Base-by-base conservation (phyloP, 257 asterid genomes). In the Solanum megistacrolobum region DNA sequence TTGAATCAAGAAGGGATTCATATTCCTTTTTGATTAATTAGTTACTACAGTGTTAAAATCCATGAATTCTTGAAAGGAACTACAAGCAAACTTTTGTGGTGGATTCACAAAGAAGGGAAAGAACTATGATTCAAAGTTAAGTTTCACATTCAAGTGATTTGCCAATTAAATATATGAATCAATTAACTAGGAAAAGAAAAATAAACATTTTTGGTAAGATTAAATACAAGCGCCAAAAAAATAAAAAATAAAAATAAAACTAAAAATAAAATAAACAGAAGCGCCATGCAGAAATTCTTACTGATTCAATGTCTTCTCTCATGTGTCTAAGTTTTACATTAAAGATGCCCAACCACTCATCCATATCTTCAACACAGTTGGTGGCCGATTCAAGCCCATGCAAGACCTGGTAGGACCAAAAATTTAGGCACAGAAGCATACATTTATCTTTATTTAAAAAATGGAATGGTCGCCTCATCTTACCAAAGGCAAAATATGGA, bases 291-390 rank as follows among this genome's bases (percentile, higher is more conserved):
- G 73, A 90, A 88, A 88, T 89, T 78, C 90, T 84, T 91, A 97
- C 99, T 91, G 99, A 95, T 91, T 97, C 99, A 74, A 97, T 97
- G 91, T 97, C 99, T 94, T 97, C 99, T 92, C 99, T 95, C 99
- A 97, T 97, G 93, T 97, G 99, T 90, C 98, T 93, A 87, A 97
- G 94, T 92, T 97, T 97, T 46, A 97, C 92, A 90, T 97, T 97
- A 87, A 97, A 97, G 88, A 97, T 97, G 91, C 98, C 88, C 90
- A 97, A 89, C 99, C 99, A 97, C 90, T 97, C 98, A 93, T 97
- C 99, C 99, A 97, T 93, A 90, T 97, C 99, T 87, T 97, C 99
- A 75, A 96, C 99, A 90, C 98, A 94, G 90, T 91, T 96, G 81
- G 92, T 88, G 62, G 98, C 99, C 21, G 93, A 84, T 72, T 95